A percentile compares a stretch with the other conserved stretches of the same genome.
phyloP scores from a whole-genome alignment of 2,329 filamentous ascomycete genomes.

The Phaeomoniella chlamydospora region DNA sequence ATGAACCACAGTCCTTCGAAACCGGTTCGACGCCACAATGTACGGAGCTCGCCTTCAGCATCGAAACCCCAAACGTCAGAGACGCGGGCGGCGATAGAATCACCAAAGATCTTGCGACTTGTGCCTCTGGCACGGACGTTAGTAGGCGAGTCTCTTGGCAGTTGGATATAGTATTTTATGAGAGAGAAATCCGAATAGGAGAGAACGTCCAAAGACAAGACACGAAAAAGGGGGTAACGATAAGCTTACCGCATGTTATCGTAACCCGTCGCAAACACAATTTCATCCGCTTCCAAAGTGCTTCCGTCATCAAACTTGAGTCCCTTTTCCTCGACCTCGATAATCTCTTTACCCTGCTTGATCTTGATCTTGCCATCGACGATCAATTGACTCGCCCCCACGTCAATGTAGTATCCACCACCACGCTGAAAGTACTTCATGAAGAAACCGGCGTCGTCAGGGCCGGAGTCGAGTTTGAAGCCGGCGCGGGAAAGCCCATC shows the following conservation, averaged over 20 bases:
- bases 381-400: constrained; percentile 49
- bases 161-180: no score
- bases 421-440: constrained; percentile 51
- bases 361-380: constrained; percentile 50
- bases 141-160: no score
- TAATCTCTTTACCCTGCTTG: constrained; percentile 46
- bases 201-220: not conserved
- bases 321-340: constrained; percentile 23
- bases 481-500: constrained; percentile 38
- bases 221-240: not conserved
- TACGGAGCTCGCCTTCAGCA: constrained; percentile 37
- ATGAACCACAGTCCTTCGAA: constrained; percentile 56
- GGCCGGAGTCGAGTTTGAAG: constrained; percentile 45
- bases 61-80: constrained; percentile 50
- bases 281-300: constrained; percentile 47
- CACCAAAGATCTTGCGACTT: constrained; percentile 45
- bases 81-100: constrained; percentile 43
- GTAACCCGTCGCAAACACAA: constrained; percentile 45
- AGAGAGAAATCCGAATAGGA: no score
- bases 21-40: constrained; percentile 46
- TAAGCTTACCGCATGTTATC: constrained; percentile 49
- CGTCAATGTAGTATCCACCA: constrained; percentile 58
- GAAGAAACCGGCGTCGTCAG: constrained; percentile 41
- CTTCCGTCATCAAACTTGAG: constrained; percentile 41
- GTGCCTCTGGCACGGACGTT: constrained; percentile 19